Conservation (phyloP, 495 filamentous ascomycete species). For the Hyphodiscus hymeniophilus region DNA sequence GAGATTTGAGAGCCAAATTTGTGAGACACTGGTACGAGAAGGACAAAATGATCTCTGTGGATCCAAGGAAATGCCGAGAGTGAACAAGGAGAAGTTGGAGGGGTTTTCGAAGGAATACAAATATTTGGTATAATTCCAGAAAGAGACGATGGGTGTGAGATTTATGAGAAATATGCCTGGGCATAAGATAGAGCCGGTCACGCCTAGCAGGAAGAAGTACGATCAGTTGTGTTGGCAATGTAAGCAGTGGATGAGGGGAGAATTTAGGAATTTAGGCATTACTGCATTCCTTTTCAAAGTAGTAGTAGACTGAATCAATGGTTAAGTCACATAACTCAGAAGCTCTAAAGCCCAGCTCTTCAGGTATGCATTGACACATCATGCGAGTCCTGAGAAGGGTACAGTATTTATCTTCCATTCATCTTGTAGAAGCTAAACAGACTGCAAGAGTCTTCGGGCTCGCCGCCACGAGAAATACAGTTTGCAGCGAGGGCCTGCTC, state of each 20-base stretch:
- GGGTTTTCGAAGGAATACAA: constrained; percentile 48
- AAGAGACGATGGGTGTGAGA: constrained; percentile 34
- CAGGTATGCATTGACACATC: too few species aligned
- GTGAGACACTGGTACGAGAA: constrained; percentile 63
- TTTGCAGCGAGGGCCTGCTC: too few species aligned
- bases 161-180: constrained; percentile 39
- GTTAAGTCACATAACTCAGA: too few species aligned
- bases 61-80: constrained; percentile 40
- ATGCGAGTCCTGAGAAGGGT: too few species aligned
- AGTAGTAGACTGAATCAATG: too few species aligned
- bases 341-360: too few species aligned
- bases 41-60: constrained; percentile 54
- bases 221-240: constrained; percentile 36
- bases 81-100: constrained; percentile 39
- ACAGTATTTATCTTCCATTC: too few species aligned
- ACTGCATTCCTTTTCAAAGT: too few species aligned
- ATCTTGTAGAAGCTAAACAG: too few species aligned
- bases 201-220: constrained; percentile 33
- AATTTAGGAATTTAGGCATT: constrained; percentile 24
- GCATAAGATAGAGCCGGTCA: constrained; percentile 35
- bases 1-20: constrained; percentile 49
- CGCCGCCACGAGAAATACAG: too few species aligned
- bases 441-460: too few species aligned
- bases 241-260: constrained; percentile 42
- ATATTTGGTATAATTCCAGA: constrained; percentile 46